Percentiles rank a stretch among this genome's conserved stretches.
These are phyloP conservation scores for Amylostereum areolatum DNA, from an alignment of 1,284 basidiomycete genomes.

Conservation along the genomic window DNA sequence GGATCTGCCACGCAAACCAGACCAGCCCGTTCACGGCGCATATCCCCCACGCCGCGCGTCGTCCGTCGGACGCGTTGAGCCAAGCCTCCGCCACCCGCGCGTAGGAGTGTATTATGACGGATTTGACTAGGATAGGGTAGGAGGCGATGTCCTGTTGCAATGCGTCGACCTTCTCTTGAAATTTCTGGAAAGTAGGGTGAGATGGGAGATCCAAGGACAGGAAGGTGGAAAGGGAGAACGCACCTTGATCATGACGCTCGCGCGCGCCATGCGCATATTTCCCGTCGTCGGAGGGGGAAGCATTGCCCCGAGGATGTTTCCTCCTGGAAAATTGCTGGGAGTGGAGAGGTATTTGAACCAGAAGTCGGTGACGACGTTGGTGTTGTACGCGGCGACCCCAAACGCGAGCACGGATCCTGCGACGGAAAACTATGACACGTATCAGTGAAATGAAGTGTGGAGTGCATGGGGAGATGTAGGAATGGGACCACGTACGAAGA, in stretches of 20 bases:
- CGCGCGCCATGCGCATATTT: slow-evolving; percentile 8
- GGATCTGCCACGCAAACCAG: slow-evolving; percentile 72
- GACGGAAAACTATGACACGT: slow-evolving; percentile 31
- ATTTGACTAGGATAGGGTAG: slow-evolving; percentile 41
- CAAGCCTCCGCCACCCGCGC: slow-evolving; percentile 54
- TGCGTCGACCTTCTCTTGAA: slow-evolving; percentile 29
- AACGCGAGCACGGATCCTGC: slow-evolving; percentile 26
- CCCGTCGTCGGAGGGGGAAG: slow-evolving; percentile 8
- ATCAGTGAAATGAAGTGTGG: not conserved
- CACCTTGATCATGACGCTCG: slow-evolving; percentile 17
- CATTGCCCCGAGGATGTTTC: too few species aligned
- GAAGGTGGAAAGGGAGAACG: not conserved
- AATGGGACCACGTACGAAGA: too few species aligned
- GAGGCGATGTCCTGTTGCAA: slow-evolving; percentile 27
- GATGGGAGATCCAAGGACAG: not conserved
- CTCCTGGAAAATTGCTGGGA: too few species aligned
- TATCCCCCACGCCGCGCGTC: slow-evolving; percentile 64
- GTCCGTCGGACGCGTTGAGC: slow-evolving; percentile 62
- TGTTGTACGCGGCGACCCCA: slow-evolving; percentile 16
- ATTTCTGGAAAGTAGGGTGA: slow-evolving; percentile 21
- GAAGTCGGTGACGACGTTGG: slow-evolving; percentile 10
- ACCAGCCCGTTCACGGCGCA: slow-evolving; percentile 61
- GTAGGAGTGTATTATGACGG: slow-evolving; percentile 31
- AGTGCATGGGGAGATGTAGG: too few species aligned
- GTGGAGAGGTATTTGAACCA: slow-evolving; percentile 7